phyloP scores from a whole-genome alignment of 768 basidiomycete species.

The Suillus alpinus region DNA sequence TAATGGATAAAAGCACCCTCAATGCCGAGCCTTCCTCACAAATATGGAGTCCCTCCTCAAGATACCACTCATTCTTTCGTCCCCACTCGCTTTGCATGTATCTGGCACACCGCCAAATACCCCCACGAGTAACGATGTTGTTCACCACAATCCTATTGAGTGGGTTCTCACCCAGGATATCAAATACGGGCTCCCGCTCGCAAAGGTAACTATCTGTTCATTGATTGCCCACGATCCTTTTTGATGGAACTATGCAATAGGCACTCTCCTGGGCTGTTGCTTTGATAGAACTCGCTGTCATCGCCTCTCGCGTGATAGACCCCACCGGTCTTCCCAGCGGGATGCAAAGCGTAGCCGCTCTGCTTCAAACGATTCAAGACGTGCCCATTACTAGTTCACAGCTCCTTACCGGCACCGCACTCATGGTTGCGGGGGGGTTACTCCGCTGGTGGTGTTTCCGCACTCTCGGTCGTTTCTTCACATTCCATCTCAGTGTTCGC shows the following conservation, averaged over 20 bases:
- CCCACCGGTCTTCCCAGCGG: neutral
- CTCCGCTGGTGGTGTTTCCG: constrained; percentile 27
- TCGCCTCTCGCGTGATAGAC: neutral
- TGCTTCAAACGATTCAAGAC: neutral
- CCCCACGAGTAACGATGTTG: constrained; percentile 36
- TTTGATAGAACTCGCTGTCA: neutral
- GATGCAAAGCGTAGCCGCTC: neutral
- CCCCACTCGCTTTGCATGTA: constrained; percentile 39
- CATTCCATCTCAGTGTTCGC: constrained; percentile 41
- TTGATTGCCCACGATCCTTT: neutral
- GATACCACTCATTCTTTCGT: constrained; percentile 40
- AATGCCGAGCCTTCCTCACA: neutral
- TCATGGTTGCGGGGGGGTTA: constrained; percentile 17
- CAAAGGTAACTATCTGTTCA: neutral
- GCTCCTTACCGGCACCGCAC: neutral
- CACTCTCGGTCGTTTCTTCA: constrained; percentile 39
- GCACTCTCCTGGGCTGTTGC: neutral
- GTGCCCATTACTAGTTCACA: neutral
- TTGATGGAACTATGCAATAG: neutral
- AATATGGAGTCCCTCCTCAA: constrained; percentile 32
- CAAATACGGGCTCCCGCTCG: neutral
- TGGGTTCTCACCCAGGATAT: neutral
- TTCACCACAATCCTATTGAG: neutral
- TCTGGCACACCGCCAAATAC: constrained; percentile 45
- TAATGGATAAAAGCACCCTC: neutral